Base-by-base conservation (phyloP, 164 flowering plant genomes). In the Magnolia kwangsiensis region DNA sequence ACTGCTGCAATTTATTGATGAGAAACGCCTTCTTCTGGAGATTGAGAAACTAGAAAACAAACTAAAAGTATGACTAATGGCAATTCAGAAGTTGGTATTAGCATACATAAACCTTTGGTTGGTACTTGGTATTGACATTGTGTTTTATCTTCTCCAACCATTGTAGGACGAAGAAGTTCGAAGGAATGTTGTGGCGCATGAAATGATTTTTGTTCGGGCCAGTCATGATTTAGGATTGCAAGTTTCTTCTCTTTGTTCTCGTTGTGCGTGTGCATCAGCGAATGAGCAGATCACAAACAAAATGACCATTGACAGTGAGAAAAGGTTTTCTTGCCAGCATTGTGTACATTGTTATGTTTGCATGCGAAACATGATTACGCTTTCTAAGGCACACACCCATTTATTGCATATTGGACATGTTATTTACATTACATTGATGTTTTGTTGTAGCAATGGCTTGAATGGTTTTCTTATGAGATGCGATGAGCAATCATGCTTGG, bases 1-100 rank as follows among this genome's bases (percentile, higher is more conserved):
- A 14, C 80, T 81, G 75, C 86, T 87, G 67, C 80, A 86, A 0
- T 87, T 85, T 69, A 87, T 88, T 37, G 83, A 82, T 0, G 88
- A 83, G 74, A 66, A 75, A 18, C 83, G 75, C 6, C 86, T 86
- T 31, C 75, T 83, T 8, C 0, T 72, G 2, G 86, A 81, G 24
- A 85, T 86, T 0, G 77, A 19, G 24, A 74, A 78, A 51, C 10
- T 79, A 1, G 84, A 83, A 72, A 72, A 75, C 50, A 77, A 83
- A 5, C 69, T 87, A 2, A 27, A 67, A 80, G 90, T 85, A 82
- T 37, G 31, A 70, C 10, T 4, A 72, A 19, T 0, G 11, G 11
- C 29, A 31, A 10, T 21, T 7, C 50, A 21, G 21, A 18, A 19
- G 14, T 4, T 29, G 7, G 29, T 8, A 20, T 55, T 67, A 37